Base-by-base conservation (phyloP, 352 stramenopile species). In the Hyaloperonospora arabidopsidis region DNA sequence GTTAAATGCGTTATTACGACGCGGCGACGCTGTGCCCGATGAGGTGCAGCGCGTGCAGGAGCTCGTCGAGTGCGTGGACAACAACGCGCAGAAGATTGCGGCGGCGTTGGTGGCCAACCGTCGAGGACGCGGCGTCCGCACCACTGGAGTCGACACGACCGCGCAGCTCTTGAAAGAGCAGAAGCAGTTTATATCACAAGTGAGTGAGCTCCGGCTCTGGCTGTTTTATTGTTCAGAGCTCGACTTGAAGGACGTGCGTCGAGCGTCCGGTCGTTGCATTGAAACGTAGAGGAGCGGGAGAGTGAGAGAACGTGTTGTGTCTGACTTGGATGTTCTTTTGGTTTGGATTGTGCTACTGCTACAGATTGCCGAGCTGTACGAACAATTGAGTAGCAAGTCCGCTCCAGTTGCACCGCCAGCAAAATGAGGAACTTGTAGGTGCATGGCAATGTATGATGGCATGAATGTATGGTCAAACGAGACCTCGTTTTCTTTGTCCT, bases 31-130 rank as follows among this genome's bases (percentile, higher is more conserved):
- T 4, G 52, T 83, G 2, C 72, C 78, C 1, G 60, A 72, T 8
- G 80, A 87, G 52, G 35, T 91, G 40, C 32, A 72, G 40, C 57
- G 68, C 29, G 67, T 77, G 40, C 80, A 91, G 60, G 74, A 87
- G 11, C 45, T 87, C 38, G 51, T 91, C 32, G 76, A 89, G 51
- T 78, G 65, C 45, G 53, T 86, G 28, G 73, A 88, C 59, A 72
- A 75, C 45, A 91, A 91, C 59, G 77, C 74, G 41, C 58, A 87
- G 51, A 80, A 80, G 46, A 86, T 88, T 47, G 76, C 80, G 36
- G 54, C 62, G 43, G 68, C 76, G 46, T 50, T 90, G 48, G 57
- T 65, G 14, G 63, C 71, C 47, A 75, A 61, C 22, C 71, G 65
- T 11, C 67, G 67, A 7, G 25, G 25, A 48, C 68, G 53, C 39